A percentile compares a stretch with the other conserved stretches of the same genome.
These are phyloP conservation scores for Paramarasmius palmivorus DNA, from an alignment of 1,284 basidiomycete species.

Conservation along the genomic window DNA sequence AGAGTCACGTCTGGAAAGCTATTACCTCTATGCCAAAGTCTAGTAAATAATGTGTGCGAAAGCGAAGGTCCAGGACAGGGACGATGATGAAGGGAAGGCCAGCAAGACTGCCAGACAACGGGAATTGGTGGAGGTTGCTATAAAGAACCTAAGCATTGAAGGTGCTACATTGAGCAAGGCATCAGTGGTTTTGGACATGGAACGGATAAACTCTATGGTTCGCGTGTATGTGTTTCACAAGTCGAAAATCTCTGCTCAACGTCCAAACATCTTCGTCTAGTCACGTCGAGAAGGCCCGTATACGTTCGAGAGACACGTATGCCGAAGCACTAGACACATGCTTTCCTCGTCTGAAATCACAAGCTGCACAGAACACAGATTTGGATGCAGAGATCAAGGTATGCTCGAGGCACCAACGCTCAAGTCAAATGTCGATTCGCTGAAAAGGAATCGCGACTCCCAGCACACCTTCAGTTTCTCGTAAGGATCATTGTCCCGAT, in stretches of 20 bases:
- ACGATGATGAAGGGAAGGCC: slow-evolving; percentile 43
- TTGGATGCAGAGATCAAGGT: slow-evolving; percentile 69
- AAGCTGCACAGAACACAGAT: slow-evolving; percentile 49
- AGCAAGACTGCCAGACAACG: slow-evolving; percentile 42
- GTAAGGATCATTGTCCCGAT: slow-evolving; percentile 37
- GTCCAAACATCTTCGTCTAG: slow-evolving; percentile 32
- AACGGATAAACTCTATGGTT: slow-evolving; percentile 53
- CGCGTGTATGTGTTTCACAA: slow-evolving; percentile 44
- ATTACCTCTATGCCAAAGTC: slow-evolving; percentile 49
- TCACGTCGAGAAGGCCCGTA: slow-evolving; percentile 65
- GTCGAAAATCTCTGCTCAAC: slow-evolving; percentile 2
- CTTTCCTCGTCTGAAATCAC: slow-evolving; percentile 48
- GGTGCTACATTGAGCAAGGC: slow-evolving; percentile 49
- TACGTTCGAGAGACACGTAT: slow-evolving; percentile 59
- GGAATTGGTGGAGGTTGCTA: slow-evolving; percentile 50
- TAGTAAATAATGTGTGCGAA: slow-evolving; percentile 56
- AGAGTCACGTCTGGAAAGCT: slow-evolving; percentile 50
- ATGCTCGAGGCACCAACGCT: slow-evolving; percentile 13
- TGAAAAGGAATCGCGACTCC: slow-evolving; percentile 53
- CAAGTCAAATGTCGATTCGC: slow-evolving; percentile 5
- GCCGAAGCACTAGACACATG: slow-evolving; percentile 58
- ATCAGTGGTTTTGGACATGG: slow-evolving; percentile 55
- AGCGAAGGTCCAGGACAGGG: slow-evolving; percentile 34
- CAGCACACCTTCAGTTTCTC: slow-evolving; percentile 70
- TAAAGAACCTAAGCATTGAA: slow-evolving; percentile 42